Percentiles rank a stretch among this genome's conserved stretches.
These are phyloP conservation scores for Lotus japonicus DNA, from an alignment of 306 rosid genomes.

Conservation along the genomic window DNA sequence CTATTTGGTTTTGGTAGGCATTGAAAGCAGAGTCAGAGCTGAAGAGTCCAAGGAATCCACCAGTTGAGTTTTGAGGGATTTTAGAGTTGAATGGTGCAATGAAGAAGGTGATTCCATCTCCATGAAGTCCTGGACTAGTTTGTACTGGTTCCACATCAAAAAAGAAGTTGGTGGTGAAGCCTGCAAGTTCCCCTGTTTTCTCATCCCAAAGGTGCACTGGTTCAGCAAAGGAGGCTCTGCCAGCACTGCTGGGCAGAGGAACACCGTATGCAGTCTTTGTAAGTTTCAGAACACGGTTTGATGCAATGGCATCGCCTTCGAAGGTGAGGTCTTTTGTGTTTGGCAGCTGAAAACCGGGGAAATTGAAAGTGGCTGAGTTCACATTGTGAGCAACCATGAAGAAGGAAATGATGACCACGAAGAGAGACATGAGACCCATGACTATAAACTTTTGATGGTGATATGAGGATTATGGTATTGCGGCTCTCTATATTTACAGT, in stretches of 20 bases:
- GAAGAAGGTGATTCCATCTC: constrained; percentile 41
- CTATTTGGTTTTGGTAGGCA: constrained; percentile 21
- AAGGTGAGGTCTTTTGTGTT: background rate
- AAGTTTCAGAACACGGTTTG: background rate
- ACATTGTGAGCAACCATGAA: background rate
- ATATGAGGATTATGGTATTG: no score
- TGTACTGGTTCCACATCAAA: constrained; percentile 11
- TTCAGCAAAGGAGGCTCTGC: constrained; percentile 28
- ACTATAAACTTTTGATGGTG: background rate
- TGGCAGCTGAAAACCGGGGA: background rate
- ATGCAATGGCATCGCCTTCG: constrained; percentile 12
- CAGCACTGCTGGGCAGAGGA: background rate
- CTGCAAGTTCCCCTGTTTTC: background rate
- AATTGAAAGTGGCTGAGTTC: constrained; percentile 12
- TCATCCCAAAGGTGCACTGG: constrained; percentile 36
- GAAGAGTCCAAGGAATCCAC: constrained; percentile 38
- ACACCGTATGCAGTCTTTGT: background rate
- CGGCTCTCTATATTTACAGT: no score
- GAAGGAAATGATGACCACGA: background rate
- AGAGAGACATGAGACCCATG: constrained; percentile 8
- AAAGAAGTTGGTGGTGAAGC: constrained; percentile 24
- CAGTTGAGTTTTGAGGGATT: constrained; percentile 24
- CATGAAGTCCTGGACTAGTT: background rate
- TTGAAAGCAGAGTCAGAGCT: constrained; percentile 15
- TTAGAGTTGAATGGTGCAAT: constrained; percentile 23